Base-by-base conservation (phyloP, 345 rosid genomes). In the Psidium friedrichsthalianum region DNA sequence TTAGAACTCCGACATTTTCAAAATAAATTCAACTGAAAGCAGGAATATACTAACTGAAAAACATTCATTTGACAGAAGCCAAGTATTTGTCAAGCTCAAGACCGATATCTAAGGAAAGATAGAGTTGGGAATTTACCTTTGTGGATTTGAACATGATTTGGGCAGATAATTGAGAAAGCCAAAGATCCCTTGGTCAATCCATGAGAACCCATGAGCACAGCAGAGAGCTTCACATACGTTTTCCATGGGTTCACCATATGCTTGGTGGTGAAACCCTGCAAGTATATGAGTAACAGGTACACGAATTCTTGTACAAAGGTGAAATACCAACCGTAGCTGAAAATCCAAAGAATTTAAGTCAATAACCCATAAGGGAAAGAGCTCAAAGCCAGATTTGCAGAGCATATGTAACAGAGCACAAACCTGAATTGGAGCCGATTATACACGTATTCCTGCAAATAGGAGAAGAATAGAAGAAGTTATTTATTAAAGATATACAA, bases 321-420 rank as follows among this genome's bases (percentile, higher is more conserved):
- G 93, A 97, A 97, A 86, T 97, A 96, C 99, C 99, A 97, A 24
- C 98, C 98, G 88, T 95, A 97, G 95, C 99, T 97, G 93, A 59
- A 89, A 89, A 85, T 51, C 47, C 21, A 87, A 76, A 86, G 21
- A 51, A 51, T 25, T 13, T 22, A 40, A 83, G 51, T 54, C 52
- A 74, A 78, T 52, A 83, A 51, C 27, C 56, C 56, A 80, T 44
- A 15, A 86, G 80, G 47, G 25, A 9, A 69, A 32, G 25, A 36
- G 80, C 47, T 69, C 11, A 36, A 69, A 69, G 47, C 80, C 32
- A 84, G 55, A 61, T 44, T 21, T 16, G 82, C 22, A 36, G 56
- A 74, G 58, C 57, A 52, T 1, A 11, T 0, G 47, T 2, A 69
- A 0, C 47, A 36, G 80, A 69, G 47, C 80, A 36, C 47, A 5